These are phyloP conservation scores for Ophiostoma ips DNA, from an alignment of 2,329 filamentous ascomycete species.

Conservation along the genomic window DNA sequence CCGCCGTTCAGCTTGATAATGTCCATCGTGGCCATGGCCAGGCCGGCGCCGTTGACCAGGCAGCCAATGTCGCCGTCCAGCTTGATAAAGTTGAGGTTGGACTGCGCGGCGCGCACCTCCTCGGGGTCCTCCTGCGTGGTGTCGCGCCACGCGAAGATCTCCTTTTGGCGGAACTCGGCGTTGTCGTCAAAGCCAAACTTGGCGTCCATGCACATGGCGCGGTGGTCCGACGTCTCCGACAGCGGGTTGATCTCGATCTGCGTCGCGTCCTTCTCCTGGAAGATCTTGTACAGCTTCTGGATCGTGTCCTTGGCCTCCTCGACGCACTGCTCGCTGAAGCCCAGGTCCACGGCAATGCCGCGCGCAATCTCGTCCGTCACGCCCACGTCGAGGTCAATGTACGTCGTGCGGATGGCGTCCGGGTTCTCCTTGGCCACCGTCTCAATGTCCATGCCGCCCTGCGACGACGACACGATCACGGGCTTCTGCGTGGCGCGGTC, in stretches of 20 bases:
- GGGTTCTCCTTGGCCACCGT: conserved; percentile 95
- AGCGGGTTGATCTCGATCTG: conserved; percentile 99
- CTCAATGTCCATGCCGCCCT: conserved; percentile 99
- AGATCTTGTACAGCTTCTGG: conserved; percentile 98
- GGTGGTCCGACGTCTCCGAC: conserved; percentile 93
- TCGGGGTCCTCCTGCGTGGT: conserved; percentile 91
- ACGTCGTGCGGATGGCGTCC: conserved; percentile 86
- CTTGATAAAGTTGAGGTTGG: conserved; percentile 99
- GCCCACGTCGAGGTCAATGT: conserved; percentile 84
- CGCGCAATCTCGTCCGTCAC: conserved; percentile 92
- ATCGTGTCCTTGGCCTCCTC: conserved; percentile 92
- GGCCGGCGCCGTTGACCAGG: conserved; percentile 95
- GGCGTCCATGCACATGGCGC: conserved; percentile 98
- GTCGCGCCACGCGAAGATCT: conserved; percentile 88
- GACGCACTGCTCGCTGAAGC: conserved; percentile 96
- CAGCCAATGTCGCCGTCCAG: conserved; percentile 98
- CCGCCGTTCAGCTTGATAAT: conserved; percentile 99
- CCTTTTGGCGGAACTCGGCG: conserved; percentile 95
- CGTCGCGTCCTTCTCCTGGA: conserved; percentile 94
- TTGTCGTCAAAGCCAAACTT: conserved; percentile 99
- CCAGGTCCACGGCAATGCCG: conserved; percentile 79
- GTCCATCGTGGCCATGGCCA: conserved; percentile 99
- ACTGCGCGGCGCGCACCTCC: conserved; percentile 92
- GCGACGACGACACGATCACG: conserved; percentile 93
- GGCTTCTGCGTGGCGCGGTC: conserved; percentile 82